Base-by-base conservation (phyloP, 495 filamentous ascomycete species). In the Penicillium pancosmium region DNA sequence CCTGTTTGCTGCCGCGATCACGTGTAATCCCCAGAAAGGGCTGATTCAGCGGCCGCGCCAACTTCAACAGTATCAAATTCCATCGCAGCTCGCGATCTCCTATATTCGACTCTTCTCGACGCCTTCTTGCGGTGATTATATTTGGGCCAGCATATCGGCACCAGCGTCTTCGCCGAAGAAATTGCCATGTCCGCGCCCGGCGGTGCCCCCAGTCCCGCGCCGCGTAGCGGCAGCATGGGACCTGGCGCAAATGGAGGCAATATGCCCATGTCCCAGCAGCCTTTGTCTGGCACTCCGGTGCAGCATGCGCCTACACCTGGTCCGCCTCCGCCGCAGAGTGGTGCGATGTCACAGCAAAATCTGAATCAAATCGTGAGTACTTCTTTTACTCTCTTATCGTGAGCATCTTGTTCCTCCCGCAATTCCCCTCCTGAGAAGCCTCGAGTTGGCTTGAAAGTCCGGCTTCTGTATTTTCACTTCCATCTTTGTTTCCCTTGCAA, bases 341-440 rank as follows among this genome's bases (percentile, higher is more conserved):
- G 73, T 59, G 82, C 64, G 63, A 84, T 78, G 81, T 90, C 90
- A 4, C 88, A 91, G 43, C 92, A 95, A 62, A 96, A 97, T 67
- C 72, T 98, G 8, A 98, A 98, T 61, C 91, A 95, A 63, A 98
- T 98, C 69, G 93, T 97, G 82, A 80, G 90, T 81, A 15, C 51
- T 27, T 48, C 40, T 27, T 21, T 27, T 59, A 21, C 21, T 23
- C 11, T 16, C 21, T 18, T n/a, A 9, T 16, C n/a, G 7, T 44
- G 41, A 44, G n/a, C 16, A 44, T 5, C 43, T 38, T 40, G 31
- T 51, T 25, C 12, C 31, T 31, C 21, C 23, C n/a, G 21, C 46
- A 12, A 48, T 48, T 48, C 7, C 15, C 46, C 46, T 38, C 36
- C 36, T 38, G 36, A 13, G 46, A 5, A 27, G 21, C 21, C 13